phyloP scores from a whole-genome alignment of 768 basidiomycete genomes.

The Boletus rufocinnamomeus region DNA sequence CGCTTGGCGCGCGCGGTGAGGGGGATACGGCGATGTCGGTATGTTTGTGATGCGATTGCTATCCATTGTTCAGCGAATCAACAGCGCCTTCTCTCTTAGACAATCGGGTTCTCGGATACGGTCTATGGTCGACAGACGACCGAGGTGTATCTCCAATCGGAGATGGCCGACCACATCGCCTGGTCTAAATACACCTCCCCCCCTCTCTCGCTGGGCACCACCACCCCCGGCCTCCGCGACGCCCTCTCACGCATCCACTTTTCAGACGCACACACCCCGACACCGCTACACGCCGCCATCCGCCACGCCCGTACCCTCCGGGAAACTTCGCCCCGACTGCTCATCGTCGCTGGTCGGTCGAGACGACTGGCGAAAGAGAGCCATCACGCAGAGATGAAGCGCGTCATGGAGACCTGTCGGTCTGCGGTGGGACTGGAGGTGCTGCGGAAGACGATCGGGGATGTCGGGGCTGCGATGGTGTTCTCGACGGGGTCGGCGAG shows the following conservation, averaged over 20 bases:
- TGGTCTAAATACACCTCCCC: constrained; percentile 64
- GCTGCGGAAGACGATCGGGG: constrained; percentile 81
- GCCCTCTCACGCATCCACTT: constrained; percentile 67
- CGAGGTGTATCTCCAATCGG: constrained; percentile 69
- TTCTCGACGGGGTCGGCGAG: constrained; percentile 49
- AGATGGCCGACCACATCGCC: constrained; percentile 78
- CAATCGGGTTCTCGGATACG: constrained; percentile 60
- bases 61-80: neutral
- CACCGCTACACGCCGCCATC: constrained; percentile 60
- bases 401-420: constrained; percentile 50
- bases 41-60: neutral
- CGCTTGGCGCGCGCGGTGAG: neutral
- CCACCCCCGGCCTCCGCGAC: constrained; percentile 17
- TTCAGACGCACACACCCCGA: constrained; percentile 51
- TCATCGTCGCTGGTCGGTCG: constrained; percentile 75
- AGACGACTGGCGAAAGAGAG: constrained; percentile 71
- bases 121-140: constrained; percentile 67
- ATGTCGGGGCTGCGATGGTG: constrained; percentile 81
- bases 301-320: constrained; percentile 39
- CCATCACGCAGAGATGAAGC: constrained; percentile 69
- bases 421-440: constrained; percentile 13
- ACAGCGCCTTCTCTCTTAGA: constrained; percentile 4
- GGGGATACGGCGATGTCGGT: constrained; percentile 5
- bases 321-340: constrained; percentile 42
- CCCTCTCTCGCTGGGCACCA: neutral